Conservation (phyloP, 441 rosid species). For the Syzygium malaccense region DNA sequence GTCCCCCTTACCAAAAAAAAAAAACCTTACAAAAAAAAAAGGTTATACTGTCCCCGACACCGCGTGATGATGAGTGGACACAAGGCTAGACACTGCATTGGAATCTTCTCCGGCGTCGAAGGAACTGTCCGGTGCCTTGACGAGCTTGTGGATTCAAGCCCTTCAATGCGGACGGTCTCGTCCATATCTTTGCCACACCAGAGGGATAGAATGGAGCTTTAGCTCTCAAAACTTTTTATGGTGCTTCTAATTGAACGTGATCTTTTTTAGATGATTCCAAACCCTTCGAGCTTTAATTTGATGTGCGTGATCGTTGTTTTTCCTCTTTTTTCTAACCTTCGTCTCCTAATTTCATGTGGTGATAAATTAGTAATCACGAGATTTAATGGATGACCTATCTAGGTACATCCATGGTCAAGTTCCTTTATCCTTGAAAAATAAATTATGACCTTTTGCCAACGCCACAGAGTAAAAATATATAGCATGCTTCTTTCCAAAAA, state of each 20-base stretch:
- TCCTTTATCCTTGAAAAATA: neutral
- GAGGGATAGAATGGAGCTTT: neutral
- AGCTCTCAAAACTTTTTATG: neutral
- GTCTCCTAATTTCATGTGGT: too few species aligned
- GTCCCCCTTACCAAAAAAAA: too few species aligned
- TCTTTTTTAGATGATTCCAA: neutral
- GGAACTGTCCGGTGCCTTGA: neutral
- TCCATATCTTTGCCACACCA: neutral
- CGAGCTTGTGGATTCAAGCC: constrained; percentile 1
- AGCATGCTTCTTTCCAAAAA: too few species aligned
- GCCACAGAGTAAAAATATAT: too few species aligned
- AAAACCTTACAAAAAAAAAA: too few species aligned
- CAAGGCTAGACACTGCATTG: neutral
- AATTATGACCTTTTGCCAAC: neutral
- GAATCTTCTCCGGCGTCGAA: neutral
- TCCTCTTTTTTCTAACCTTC: neutral
- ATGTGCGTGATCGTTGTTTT: neutral
- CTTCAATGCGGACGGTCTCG: neutral
- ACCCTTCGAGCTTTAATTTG: neutral
- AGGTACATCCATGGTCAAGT: neutral
- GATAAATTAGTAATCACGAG: neutral
- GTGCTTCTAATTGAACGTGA: neutral
- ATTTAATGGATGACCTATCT: neutral
- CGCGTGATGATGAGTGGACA: neutral
- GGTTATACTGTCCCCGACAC: neutral